These are phyloP conservation scores for Platanthera guangdongensis DNA, from an alignment of 106 monocot species.

Conservation along the genomic window DNA sequence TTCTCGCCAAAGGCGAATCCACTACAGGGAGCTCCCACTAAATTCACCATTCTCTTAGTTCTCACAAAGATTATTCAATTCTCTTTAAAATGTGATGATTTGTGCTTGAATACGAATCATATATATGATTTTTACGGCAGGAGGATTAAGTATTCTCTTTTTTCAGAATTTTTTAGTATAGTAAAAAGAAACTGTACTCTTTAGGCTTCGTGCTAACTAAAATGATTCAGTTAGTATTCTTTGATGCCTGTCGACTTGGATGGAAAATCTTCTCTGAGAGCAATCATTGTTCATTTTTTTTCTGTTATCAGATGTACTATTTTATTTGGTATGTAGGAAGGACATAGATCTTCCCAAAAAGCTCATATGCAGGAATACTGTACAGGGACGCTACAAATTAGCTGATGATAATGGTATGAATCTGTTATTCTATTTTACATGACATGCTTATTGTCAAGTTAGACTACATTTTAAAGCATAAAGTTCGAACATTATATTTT, in stretches of 20 bases:
- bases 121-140: not conserved
- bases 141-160: not conserved
- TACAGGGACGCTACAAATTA: constrained; percentile 67
- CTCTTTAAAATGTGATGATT: not conserved
- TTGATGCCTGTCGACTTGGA: not conserved
- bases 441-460: not conserved
- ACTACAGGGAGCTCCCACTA: too few species aligned
- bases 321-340: constrained; percentile 29
- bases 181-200: not conserved
- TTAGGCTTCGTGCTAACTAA: too few species aligned
- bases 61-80: not conserved
- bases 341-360: constrained; percentile 34
- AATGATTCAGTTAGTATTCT: too few species aligned
- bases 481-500: not conserved
- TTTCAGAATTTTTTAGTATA: not conserved
- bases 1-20: too few species aligned
- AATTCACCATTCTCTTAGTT: not conserved
- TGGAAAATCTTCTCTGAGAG: not conserved
- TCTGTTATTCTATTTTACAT: constrained; percentile 2
- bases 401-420: constrained; percentile 71
- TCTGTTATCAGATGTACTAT: not conserved
- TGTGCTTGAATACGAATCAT: not conserved
- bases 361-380: constrained; percentile 61
- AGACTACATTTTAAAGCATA: not conserved
- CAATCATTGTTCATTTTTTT: not conserved